phyloP scores from a whole-genome alignment of 768 basidiomycete species.

The Floccularia luteovirens region DNA sequence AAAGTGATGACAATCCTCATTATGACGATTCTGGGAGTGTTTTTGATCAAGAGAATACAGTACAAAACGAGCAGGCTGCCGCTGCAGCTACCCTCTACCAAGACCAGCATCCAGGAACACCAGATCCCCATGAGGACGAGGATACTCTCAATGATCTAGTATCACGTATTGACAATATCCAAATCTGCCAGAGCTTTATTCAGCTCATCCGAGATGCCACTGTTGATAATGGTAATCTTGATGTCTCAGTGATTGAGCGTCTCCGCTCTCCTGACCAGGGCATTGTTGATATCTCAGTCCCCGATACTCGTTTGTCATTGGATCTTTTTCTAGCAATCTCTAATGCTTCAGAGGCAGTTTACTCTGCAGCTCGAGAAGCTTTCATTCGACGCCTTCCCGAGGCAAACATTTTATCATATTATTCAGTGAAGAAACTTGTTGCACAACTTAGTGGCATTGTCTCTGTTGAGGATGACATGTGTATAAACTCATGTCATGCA shows the following conservation, averaged over 20 bases:
- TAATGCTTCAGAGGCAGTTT: constrained; percentile 4
- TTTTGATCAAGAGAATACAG: no score
- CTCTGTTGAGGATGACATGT: constrained; percentile 15
- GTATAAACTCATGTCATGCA: constrained; percentile 14
- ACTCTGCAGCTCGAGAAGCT: constrained; percentile 1
- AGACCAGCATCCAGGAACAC: no score
- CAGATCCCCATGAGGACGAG: no score
- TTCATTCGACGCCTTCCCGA: constrained; percentile 6
- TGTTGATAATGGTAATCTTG: constrained; percentile 10
- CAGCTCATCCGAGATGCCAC: constrained; percentile 7
- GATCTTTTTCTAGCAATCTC: constrained; percentile 5
- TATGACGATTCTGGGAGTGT: no score
- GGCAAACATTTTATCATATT: constrained; percentile 3
- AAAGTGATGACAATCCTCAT: no score
- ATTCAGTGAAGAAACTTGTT: constrained; percentile 6
- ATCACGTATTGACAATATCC: constrained; percentile 8
- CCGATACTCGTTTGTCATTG: constrained; percentile 6
- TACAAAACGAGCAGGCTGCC: no score
- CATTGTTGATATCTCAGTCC: constrained; percentile 5
- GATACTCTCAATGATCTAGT: no score
- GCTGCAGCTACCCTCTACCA: no score
- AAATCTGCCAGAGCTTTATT: constrained; percentile 8
- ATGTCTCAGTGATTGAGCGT: constrained; percentile 2
- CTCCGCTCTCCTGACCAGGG: constrained; percentile 11
- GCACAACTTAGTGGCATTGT: constrained; percentile 8